A percentile compares a stretch with the other conserved stretches of the same genome.
phyloP scores from a whole-genome alignment of 2,329 filamentous ascomycete genomes.

The Cladosporium sp. region DNA sequence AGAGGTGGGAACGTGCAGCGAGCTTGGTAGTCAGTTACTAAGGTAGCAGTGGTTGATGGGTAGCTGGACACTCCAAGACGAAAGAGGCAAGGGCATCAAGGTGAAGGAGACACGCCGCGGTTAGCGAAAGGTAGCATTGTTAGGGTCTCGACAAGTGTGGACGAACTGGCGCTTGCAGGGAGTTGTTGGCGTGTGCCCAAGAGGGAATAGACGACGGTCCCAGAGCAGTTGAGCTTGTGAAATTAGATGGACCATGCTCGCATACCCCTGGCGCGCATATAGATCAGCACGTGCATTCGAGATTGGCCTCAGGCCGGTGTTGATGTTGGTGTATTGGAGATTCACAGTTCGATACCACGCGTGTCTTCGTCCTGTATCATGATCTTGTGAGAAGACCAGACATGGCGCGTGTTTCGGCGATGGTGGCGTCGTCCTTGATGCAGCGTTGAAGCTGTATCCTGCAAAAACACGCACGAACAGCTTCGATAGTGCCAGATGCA shows the following conservation, averaged over 20 bases:
- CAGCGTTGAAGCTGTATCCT: constrained; percentile 2
- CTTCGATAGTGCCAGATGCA: not conserved
- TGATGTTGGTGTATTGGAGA: not conserved
- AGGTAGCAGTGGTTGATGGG: not conserved
- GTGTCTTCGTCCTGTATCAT: not conserved
- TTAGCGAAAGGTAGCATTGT: not conserved
- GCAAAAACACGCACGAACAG: not conserved
- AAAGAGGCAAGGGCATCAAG: constrained; percentile 4
- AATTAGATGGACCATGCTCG: constrained; percentile 12
- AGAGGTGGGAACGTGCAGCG: constrained; percentile 10
- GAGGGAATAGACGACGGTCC: constrained; percentile 10
- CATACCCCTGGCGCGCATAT: constrained; percentile 3
- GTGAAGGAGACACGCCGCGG: not conserved
- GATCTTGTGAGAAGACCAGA: not conserved
- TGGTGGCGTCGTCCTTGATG: not conserved
- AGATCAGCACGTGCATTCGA: constrained; percentile 4
- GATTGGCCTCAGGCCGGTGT: not conserved
- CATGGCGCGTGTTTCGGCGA: not conserved
- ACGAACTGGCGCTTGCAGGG: constrained; percentile 11
- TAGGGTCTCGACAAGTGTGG: constrained; percentile 8
- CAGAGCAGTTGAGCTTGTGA: constrained; percentile 9
- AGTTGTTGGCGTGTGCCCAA: constrained; percentile 14
- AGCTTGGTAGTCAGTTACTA: not conserved
- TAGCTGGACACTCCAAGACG: constrained; percentile 5
- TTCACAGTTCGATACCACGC: not conserved